Evolutionary conservation across 805 yeast species (phyloP), one percentile per base, ranked within the genome.

Genomic region (Candida ulmi): DNA sequence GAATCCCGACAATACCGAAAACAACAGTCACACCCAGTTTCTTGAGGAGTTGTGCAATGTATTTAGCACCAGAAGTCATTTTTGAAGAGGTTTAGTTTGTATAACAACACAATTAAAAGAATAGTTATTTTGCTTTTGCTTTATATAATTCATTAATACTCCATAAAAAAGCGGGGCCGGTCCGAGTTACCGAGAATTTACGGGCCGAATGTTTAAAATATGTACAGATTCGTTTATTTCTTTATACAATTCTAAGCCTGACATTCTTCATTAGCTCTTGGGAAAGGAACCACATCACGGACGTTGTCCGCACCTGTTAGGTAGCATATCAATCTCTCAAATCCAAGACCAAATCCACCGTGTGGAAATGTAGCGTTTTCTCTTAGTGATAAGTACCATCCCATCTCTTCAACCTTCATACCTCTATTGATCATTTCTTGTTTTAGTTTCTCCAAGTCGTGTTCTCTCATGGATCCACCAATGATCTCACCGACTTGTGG

Each of bases 311-410:
- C 68, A 4, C 80, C 88, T 8, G 80, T 71, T 40, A 88, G 63
- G 48, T 81, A 90, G 39, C 83, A 78, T 13, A 93, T 59, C 24
- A 93, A 62, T 43, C 99, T 68, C 59, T 93, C 99, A 49, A 90
- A 78, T 0, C 99, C 99, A 69, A 93, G 67, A 0, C 99, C 99
- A 62, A 83, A 93, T 0, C 99, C 99, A 35, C 99, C 99, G 57
- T 91, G 98, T 0, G 97, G 96, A 17, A 81, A 81, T 3, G 84
- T 66, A 0, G 97, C 98, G 50, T 83, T 80, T 44, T 66, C 66
- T 43, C 99, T 69, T 8, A 84, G 67, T 1, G 80, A 74, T 21
- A 82, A 49, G 55, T 90, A 93, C 99, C 99, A 93, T 24, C 74
- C 69, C 59, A 93, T 59, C 2, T 69, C 72, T 3, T 58, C 54